phyloP scores from a whole-genome alignment of 768 basidiomycete species.

The Aureoboletus auriporus region DNA sequence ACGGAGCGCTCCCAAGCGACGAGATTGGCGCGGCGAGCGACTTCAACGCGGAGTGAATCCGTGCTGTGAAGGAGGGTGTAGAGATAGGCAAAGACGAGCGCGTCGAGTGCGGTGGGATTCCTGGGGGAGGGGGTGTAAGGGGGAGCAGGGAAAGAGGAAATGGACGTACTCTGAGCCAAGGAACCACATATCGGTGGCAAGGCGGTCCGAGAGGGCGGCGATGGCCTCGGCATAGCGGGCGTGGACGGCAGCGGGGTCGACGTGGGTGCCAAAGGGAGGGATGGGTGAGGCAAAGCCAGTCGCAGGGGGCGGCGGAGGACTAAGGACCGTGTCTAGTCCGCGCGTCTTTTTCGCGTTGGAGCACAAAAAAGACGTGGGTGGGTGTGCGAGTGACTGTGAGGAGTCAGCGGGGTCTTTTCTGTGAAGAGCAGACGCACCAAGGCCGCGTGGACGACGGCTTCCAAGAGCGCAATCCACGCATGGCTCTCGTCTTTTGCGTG shows the following conservation, averaged over 20 bases:
- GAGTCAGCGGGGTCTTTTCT: too few relatives aligned
- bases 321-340: conserved; percentile 47
- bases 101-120: conserved; percentile 75
- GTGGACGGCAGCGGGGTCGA: conserved; percentile 48
- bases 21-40: conserved; percentile 69
- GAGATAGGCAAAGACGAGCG: conserved; percentile 78
- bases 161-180: conserved; percentile 62
- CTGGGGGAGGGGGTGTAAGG: conserved; percentile 36
- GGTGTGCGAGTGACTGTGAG: conserved; percentile 46
- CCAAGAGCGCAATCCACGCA: conserved; percentile 79
- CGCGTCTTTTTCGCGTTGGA: conserved; percentile 26
- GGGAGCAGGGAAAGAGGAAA: conserved; percentile 3
- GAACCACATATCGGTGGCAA: conserved; percentile 79
- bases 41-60: conserved; percentile 50
- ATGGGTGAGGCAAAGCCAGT: conserved; percentile 65
- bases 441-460: conserved; percentile 73
- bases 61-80: conserved; percentile 54
- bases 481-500: conserved; percentile 66
- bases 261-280: conserved; percentile 55
- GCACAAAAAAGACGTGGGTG: conserved; percentile 41
- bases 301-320: conserved; percentile 64
- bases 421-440: conserved; percentile 43
- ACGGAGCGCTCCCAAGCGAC: conserved; percentile 77
- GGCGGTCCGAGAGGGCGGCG: conserved; percentile 64
- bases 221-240: conserved; percentile 70